These are phyloP conservation scores for Raphanus sativus DNA, from an alignment of 345 rosid species.

Conservation along the genomic window DNA sequence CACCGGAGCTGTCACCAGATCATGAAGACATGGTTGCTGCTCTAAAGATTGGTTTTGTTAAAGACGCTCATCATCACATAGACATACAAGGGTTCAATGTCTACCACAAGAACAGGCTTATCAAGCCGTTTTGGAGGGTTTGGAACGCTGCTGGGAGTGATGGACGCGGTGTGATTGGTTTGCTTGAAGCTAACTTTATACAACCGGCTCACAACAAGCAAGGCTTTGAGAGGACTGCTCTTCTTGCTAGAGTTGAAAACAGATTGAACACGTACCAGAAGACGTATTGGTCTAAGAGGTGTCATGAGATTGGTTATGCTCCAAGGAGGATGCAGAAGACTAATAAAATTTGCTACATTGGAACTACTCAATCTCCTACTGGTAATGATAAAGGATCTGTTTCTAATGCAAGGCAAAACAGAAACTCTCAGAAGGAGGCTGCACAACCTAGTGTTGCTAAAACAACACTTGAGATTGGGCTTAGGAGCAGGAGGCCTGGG, in stretches of 20 bases:
- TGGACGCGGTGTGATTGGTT: constrained; percentile 86
- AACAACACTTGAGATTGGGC: neutral
- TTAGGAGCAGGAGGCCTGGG: neutral
- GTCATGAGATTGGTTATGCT: constrained; percentile 71
- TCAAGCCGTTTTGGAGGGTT: constrained; percentile 88
- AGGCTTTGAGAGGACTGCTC: constrained; percentile 66
- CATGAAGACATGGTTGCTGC: constrained; percentile 46
- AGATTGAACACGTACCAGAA: constrained; percentile 50
- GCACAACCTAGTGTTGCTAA: neutral
- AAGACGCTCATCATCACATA: constrained; percentile 68
- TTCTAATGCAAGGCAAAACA: neutral
- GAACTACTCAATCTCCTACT: neutral
- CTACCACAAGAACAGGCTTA: constrained; percentile 76
- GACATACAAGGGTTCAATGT: constrained; percentile 84
- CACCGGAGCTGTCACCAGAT: constrained; percentile 28
- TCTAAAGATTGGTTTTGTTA: constrained; percentile 67
- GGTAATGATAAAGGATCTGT: neutral
- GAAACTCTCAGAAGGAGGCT: neutral
- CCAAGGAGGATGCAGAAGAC: constrained; percentile 36
- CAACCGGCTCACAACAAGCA: constrained; percentile 89
- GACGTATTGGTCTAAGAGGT: constrained; percentile 54
- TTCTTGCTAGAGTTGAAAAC: constrained; percentile 56
- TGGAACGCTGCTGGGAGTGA: constrained; percentile 86
- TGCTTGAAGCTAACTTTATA: constrained; percentile 72
- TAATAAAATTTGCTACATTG: neutral